Evolutionary conservation across 306 rosid species (phyloP).

Genomic region (Castanea mollissima): DNA sequence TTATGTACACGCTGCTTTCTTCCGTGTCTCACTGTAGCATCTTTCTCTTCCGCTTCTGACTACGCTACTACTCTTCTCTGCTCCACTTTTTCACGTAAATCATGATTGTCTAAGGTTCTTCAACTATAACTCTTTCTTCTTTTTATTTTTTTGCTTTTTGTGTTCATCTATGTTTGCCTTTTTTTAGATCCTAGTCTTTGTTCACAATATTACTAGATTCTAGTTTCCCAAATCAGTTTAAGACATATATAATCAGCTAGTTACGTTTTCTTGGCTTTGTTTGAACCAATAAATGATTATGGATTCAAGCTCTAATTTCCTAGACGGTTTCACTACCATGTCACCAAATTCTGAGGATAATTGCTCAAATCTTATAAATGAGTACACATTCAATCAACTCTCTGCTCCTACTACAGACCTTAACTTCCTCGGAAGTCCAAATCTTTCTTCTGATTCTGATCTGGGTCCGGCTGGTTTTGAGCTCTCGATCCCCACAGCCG

Average conservation of each 20-base stretch:
- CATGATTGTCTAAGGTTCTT: slow-evolving; percentile 17
- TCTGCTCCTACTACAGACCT: slow-evolving; percentile 21
- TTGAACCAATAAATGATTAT: not conserved
- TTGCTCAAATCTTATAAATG: slow-evolving; percentile 13
- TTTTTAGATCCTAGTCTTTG: not conserved
- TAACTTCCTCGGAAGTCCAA: slow-evolving; percentile 4
- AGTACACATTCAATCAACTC: slow-evolving; percentile 5
- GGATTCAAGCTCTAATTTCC: slow-evolving; percentile 30
- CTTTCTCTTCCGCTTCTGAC: not conserved
- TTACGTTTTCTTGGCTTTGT: too few relatives aligned
- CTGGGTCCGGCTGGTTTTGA: slow-evolving; percentile 10
- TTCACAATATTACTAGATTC: not conserved
- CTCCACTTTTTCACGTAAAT: not conserved
- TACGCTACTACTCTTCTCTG: not conserved
- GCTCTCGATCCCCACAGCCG: not conserved
- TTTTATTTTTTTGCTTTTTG: not conserved
- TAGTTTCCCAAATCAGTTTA: not conserved
- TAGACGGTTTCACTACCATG: not conserved
- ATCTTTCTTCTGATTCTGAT: slow-evolving; percentile 16
- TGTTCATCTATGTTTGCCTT: too few relatives aligned
- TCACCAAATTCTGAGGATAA: slow-evolving; percentile 17
- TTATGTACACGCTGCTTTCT: too few relatives aligned
- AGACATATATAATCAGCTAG: too few relatives aligned
- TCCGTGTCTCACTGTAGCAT: not conserved
- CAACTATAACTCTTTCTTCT: not conserved